These are phyloP conservation scores for Phytophthora brassicae DNA, from an alignment of 352 stramenopile genomes.

Conservation along the genomic window DNA sequence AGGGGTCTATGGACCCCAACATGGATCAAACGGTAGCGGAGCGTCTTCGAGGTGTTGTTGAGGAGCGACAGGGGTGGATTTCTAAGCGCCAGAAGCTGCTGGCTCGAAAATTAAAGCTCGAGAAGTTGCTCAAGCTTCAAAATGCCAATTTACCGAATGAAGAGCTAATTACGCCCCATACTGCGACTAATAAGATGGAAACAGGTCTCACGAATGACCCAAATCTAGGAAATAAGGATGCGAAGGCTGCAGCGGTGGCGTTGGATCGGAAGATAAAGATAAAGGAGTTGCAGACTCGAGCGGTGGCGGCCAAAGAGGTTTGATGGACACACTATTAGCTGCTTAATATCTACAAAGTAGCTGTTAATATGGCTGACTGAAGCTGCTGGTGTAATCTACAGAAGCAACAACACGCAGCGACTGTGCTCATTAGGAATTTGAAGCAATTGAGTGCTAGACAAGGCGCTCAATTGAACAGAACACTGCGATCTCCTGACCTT, in stretches of 20 bases:
- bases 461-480: not conserved
- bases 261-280: conserved; percentile 41
- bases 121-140: conserved; percentile 37
- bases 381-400: conserved; percentile 5
- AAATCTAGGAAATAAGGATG: not conserved
- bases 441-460: conserved; percentile 23
- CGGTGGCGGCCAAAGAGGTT: conserved; percentile 35
- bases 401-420: conserved; percentile 34
- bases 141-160: conserved; percentile 1
- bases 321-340: not conserved
- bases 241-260: not conserved
- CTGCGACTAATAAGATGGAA: conserved; percentile 4
- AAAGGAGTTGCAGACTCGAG: conserved; percentile 33
- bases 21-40: conserved; percentile 14
- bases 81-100: conserved; percentile 29
- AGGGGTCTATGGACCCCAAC: conserved; percentile 2
- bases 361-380: not conserved
- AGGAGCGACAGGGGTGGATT: conserved; percentile 28
- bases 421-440: conserved; percentile 29
- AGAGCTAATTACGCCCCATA: conserved; percentile 5
- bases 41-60: conserved; percentile 17
- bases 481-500: not conserved
- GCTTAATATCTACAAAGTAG: no score
- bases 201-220: no score
- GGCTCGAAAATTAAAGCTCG: conserved; percentile 26